Percentiles rank a stretch among this genome's conserved stretches.
These are phyloP conservation scores for Xylariaceae sp. DNA, from an alignment of 2,329 filamentous ascomycete species.

Conservation along the genomic window DNA sequence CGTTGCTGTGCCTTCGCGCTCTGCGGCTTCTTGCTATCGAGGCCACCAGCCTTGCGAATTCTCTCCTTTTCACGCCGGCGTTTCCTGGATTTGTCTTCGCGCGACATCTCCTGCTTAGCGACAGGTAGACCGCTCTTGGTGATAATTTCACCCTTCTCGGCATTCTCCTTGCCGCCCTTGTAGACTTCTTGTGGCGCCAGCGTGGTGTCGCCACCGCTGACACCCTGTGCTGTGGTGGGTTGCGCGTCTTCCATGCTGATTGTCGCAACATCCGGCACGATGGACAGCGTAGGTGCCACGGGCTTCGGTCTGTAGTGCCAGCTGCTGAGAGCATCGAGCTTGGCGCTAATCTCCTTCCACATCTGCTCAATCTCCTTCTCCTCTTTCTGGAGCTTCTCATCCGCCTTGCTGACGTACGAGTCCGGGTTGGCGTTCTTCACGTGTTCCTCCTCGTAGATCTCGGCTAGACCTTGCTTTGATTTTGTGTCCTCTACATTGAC, in stretches of 20 bases:
- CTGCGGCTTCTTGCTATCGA: conserved; percentile 42
- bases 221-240: conserved; percentile 72
- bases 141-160: conserved; percentile 65
- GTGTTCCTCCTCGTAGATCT: conserved; percentile 92
- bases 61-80: conserved; percentile 82
- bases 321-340: conserved; percentile 83
- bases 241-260: conserved; percentile 94
- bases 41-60: conserved; percentile 61
- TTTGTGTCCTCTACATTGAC: conserved; percentile 84
- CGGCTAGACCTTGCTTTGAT: conserved; percentile 78
- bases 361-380: conserved; percentile 76
- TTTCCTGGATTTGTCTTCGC: conserved; percentile 75
- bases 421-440: conserved; percentile 70
- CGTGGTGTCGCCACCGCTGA: conserved; percentile 63
- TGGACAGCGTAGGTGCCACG: conserved; percentile 71
- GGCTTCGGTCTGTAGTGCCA: conserved; percentile 95
- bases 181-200: conserved; percentile 95
- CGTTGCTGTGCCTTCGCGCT: conserved; percentile 56
- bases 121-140: conserved; percentile 71
- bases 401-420: conserved; percentile 71
- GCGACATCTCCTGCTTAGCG: conserved; percentile 76
- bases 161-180: conserved; percentile 63
- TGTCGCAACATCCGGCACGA: conserved; percentile 85
- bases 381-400: conserved; percentile 76
- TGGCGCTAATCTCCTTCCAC: conserved; percentile 75